Conservation (phyloP, 768 basidiomycete species). For the Sarcodon sp. region DNA sequence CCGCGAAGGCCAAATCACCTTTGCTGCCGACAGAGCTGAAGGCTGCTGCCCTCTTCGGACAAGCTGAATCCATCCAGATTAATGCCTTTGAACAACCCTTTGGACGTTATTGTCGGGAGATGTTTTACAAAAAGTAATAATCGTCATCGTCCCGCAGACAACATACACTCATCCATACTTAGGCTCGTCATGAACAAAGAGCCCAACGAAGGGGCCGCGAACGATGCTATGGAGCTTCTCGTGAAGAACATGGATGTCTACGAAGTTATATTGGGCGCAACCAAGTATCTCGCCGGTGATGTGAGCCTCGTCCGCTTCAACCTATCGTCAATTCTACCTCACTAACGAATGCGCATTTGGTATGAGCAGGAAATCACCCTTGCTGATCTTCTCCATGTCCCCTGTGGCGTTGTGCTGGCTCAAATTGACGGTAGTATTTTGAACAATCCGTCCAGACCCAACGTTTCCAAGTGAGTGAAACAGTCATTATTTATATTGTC, state of each 20-base stretch:
- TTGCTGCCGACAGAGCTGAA: constrained; percentile 14
- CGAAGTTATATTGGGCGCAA: constrained; percentile 41
- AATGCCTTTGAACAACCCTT: constrained; percentile 41
- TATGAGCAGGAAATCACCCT: constrained; percentile 28
- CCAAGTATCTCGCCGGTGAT: constrained; percentile 35
- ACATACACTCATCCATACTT: no score
- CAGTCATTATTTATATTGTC: neutral
- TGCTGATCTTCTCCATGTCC: constrained; percentile 46
- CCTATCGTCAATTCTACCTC: neutral
- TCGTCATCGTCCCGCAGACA: no score
- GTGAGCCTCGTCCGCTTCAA: constrained; percentile 7
- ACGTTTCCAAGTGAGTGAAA: constrained; percentile 27
- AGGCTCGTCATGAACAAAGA: no score
- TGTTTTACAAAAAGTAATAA: constrained; percentile 33
- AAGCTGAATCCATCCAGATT: constrained; percentile 33
- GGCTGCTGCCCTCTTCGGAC: constrained; percentile 26
- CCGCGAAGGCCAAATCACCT: constrained; percentile 29
- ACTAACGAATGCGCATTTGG: neutral
- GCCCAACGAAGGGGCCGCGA: neutral
- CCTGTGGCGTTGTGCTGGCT: constrained; percentile 23
- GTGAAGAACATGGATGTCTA: constrained; percentile 38
- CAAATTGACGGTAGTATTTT: constrained; percentile 16
- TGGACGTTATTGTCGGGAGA: constrained; percentile 27
- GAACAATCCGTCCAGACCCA: constrained; percentile 20
- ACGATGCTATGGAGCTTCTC: constrained; percentile 16